These are phyloP conservation scores for Hypoxylon crocopeplum DNA, from an alignment of 495 filamentous ascomycete species.

Conservation along the genomic window DNA sequence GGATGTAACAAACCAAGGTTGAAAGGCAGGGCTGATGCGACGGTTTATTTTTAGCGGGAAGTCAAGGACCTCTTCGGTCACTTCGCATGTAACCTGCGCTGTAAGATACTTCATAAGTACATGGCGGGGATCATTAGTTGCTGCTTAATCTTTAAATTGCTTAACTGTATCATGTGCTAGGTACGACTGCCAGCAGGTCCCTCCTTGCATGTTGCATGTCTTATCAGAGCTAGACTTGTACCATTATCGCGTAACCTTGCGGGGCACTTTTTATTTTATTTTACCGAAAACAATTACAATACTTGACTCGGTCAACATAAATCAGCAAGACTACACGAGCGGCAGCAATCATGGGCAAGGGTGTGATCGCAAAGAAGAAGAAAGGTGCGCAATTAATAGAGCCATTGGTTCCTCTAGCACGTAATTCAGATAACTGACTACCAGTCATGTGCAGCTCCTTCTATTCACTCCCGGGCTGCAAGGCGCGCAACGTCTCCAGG, in stretches of 20 bases:
- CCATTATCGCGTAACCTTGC: conserved; percentile 4
- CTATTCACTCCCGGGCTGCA: conserved; percentile 73
- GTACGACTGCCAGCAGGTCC: neutral
- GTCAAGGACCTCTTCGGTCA: no score
- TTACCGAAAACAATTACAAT: no score
- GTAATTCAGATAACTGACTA: conserved; percentile 14
- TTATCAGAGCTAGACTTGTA: neutral
- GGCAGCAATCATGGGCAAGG: conserved; percentile 46
- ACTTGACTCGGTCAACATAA: no score
- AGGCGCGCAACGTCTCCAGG: conserved; percentile 74
- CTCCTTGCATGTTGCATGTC: neutral
- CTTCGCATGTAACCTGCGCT: no score
- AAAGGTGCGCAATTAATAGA: conserved; percentile 37
- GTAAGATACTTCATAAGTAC: no score
- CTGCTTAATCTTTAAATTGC: no score
- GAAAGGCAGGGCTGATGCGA: conserved; percentile 26
- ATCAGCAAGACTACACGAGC: neutral
- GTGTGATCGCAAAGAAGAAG: conserved; percentile 48
- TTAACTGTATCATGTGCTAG: no score
- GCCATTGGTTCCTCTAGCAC: neutral
- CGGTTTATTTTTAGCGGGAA: conserved; percentile 20
- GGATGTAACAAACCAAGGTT: no score
- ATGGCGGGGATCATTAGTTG: no score
- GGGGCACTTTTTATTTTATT: no score
- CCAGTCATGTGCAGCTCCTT: conserved; percentile 45